Conservation (phyloP, 2,329 filamentous ascomycete species). For the Penicillium frequentans region DNA sequence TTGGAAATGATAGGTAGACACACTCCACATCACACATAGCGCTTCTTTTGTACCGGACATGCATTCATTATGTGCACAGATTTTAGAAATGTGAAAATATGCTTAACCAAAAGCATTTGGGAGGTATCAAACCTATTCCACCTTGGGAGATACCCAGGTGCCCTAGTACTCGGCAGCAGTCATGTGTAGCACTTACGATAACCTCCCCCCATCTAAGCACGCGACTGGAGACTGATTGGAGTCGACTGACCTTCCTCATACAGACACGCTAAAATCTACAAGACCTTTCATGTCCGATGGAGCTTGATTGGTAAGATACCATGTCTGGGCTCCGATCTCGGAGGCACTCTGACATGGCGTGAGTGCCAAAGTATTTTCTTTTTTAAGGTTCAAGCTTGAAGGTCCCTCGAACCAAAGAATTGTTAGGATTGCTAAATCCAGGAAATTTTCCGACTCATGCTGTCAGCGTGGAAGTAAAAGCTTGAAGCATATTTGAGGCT, state of each 20-base stretch:
- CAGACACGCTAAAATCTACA: not conserved
- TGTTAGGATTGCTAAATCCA: not conserved
- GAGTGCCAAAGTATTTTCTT: conserved; percentile 4
- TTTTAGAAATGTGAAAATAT: not conserved
- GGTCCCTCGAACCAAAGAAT: not conserved
- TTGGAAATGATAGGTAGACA: not conserved
- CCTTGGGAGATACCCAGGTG: not conserved
- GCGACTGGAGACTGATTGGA: not conserved
- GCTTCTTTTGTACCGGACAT: not conserved
- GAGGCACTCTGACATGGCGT: not conserved
- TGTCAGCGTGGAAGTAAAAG: not conserved
- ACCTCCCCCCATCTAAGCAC: not conserved
- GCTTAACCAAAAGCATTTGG: not conserved
- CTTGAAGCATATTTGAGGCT: not conserved
- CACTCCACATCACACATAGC: not conserved
- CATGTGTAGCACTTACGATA: not conserved
- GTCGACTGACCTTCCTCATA: not conserved
- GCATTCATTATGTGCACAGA: not conserved
- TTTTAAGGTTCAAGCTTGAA: not conserved
- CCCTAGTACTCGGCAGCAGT: not conserved
- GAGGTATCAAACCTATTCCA: not conserved
- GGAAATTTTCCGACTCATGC: not conserved
- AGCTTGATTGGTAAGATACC: not conserved
- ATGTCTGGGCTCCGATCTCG: conserved; percentile 14
- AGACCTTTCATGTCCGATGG: not conserved